Conservation (phyloP, 768 basidiomycete genomes). For the Dendrothele bispora region DNA sequence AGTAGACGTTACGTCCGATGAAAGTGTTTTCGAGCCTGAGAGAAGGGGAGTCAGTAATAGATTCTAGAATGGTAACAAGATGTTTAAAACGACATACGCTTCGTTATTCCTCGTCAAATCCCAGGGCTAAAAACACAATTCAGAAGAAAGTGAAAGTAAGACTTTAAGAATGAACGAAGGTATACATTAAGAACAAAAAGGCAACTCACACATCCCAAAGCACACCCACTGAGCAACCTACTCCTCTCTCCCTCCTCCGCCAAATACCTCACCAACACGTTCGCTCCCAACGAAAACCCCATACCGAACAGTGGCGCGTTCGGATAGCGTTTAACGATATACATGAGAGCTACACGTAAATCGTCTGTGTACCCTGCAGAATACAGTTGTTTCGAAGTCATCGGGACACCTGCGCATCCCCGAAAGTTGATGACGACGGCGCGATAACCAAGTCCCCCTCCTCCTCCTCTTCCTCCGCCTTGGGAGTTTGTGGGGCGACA, state of each 20-base stretch:
- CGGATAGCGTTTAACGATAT: conserved; percentile 73
- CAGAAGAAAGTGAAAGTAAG: background rate
- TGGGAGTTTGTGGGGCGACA: no score
- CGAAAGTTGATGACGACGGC: no score
- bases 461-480: no score
- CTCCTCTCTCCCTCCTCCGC: conserved; percentile 75
- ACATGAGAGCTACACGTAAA: conserved; percentile 75
- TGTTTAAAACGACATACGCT: conserved; percentile 34
- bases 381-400: conserved; percentile 63
- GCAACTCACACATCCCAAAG: conserved; percentile 69
- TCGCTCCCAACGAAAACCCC: conserved; percentile 93
- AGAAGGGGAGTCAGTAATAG: background rate
- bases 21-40: conserved; percentile 55
- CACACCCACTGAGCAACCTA: conserved; percentile 65
- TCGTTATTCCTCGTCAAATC: conserved; percentile 48
- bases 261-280: conserved; percentile 86
- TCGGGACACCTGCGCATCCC: conserved; percentile 81
- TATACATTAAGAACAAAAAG: conserved; percentile 1
- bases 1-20: conserved; percentile 66
- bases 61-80: conserved; percentile 7
- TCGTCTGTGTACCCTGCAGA: conserved; percentile 91
- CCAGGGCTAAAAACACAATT: conserved; percentile 45
- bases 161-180: no score
- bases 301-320: conserved; percentile 80
- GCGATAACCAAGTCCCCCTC: no score